These are phyloP conservation scores for Camptophora hylomeconis DNA, from an alignment of 2,329 filamentous ascomycete species.

Conservation along the genomic window DNA sequence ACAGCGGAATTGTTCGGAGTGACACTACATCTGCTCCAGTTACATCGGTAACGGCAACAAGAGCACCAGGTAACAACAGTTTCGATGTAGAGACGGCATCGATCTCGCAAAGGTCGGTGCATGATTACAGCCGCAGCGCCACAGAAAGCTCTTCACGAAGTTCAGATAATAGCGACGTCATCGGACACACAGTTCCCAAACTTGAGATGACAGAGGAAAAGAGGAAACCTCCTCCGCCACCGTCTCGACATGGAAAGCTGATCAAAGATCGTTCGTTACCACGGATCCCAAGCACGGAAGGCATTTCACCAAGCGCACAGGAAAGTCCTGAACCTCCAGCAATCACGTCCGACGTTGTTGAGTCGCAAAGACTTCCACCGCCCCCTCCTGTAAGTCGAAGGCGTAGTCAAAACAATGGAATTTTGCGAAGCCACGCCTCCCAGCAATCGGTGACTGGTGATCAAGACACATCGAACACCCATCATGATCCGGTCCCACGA, in stretches of 20 bases:
- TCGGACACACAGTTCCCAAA: constrained; percentile 31
- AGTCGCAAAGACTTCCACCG: constrained; percentile 20
- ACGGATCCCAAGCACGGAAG: constrained; percentile 14
- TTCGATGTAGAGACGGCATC: constrained; percentile 48
- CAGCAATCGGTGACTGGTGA: constrained; percentile 18
- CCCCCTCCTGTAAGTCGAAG: constrained; percentile 36
- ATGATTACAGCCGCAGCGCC: constrained; percentile 35
- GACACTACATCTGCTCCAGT: constrained; percentile 12
- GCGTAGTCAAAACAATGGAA: constrained; percentile 30
- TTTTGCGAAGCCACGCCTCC: constrained; percentile 22
- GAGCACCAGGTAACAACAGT: constrained; percentile 25
- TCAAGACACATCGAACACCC: no score
- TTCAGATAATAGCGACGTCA: constrained; percentile 27
- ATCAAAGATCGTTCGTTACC: constrained; percentile 37
- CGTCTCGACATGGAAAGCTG: constrained; percentile 64
- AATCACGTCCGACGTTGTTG: constrained; percentile 1
- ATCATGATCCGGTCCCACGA: constrained; percentile 17
- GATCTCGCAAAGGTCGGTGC: constrained; percentile 45
- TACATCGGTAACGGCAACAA: constrained; percentile 15
- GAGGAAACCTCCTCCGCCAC: constrained; percentile 60
- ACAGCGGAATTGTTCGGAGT: constrained; percentile 29
- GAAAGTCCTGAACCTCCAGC: constrained; percentile 1
- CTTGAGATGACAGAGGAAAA: constrained; percentile 33
- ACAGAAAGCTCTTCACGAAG: constrained; percentile 16
- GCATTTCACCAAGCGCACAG: constrained; percentile 4